Conservation (phyloP, 2,329 filamentous ascomycete genomes). For the Aspergillus unguis region DNA sequence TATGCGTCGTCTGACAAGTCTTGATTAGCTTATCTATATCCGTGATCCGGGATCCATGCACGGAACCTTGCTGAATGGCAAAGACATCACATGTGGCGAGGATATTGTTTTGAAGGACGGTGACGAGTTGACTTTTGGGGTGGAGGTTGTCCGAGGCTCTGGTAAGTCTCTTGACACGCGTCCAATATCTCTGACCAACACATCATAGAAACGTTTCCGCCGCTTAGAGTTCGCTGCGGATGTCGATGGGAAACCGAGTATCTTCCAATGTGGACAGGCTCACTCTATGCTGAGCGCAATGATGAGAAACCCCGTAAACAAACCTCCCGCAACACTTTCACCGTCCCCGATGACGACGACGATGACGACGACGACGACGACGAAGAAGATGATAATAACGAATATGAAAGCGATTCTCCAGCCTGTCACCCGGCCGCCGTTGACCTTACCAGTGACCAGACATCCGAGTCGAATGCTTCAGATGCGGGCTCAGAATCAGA, state of each 20-base stretch:
- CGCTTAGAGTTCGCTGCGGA: slow-evolving; percentile 31
- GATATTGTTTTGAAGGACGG: slow-evolving; percentile 39
- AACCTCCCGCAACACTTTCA: slow-evolving; percentile 36
- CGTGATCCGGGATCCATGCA: slow-evolving; percentile 60
- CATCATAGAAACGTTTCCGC: slow-evolving; percentile 29
- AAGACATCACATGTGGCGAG: slow-evolving; percentile 37
- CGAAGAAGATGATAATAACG: slow-evolving; percentile 19
- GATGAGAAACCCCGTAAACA: slow-evolving; percentile 7
- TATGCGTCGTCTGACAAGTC: not conserved
- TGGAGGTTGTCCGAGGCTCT: slow-evolving; percentile 48
- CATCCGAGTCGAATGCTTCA: slow-evolving; percentile 14
- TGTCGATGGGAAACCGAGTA: slow-evolving; percentile 30
- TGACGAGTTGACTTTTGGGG: slow-evolving; percentile 46
- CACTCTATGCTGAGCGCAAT: too few species aligned
- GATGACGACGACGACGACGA: slow-evolving; percentile 36
- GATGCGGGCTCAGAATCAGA: slow-evolving; percentile 18
- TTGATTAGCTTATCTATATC: slow-evolving; percentile 44
- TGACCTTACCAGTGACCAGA: slow-evolving; percentile 3
- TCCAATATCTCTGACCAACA: not conserved
- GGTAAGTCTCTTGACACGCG: slow-evolving; percentile 29
- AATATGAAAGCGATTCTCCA: not conserved
- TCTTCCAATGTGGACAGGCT: not conserved
- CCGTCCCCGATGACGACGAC: slow-evolving; percentile 38
- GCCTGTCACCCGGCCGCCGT: slow-evolving; percentile 2
- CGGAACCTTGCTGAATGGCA: slow-evolving; percentile 56